Evolutionary conservation across 2,329 filamentous ascomycete genomes (phyloP).

Genomic region (Ophiostoma sp.): DNA sequence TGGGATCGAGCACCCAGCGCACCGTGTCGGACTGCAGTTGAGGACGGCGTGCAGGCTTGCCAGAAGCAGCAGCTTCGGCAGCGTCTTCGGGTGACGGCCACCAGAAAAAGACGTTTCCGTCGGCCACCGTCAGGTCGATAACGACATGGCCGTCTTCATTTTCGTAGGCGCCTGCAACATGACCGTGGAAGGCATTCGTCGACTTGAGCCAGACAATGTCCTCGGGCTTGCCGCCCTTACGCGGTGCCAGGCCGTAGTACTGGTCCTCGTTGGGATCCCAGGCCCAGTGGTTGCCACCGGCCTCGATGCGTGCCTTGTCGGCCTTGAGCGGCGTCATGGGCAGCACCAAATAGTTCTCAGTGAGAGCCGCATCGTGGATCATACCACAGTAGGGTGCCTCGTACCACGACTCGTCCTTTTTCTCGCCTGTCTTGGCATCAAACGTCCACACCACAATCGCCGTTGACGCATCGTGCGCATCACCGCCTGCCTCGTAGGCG

Average conservation of each 20-base stretch:
- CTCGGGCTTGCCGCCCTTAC: constrained; percentile 50
- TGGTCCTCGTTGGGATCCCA: constrained; percentile 57
- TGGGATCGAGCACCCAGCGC: constrained; percentile 45
- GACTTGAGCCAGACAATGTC: constrained; percentile 55
- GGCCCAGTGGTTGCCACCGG: constrained; percentile 52
- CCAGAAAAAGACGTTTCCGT: constrained; percentile 50
- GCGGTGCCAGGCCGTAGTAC: constrained; percentile 55
- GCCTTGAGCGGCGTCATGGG: constrained; percentile 52
- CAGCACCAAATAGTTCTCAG: constrained; percentile 49
- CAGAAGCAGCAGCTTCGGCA: constrained; percentile 24
- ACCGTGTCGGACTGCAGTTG: constrained; percentile 44
- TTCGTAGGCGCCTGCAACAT: constrained; percentile 51
- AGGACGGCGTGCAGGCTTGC: constrained; percentile 32
- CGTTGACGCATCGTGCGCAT: constrained; percentile 45
- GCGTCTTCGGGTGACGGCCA: constrained; percentile 41
- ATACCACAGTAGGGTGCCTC: constrained; percentile 54
- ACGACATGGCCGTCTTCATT: constrained; percentile 48
- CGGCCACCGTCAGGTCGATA: constrained; percentile 46
- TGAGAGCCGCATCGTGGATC: constrained; percentile 53
- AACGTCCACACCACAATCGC: constrained; percentile 52
- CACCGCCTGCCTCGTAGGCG: constrained; percentile 50
- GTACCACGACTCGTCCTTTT: constrained; percentile 51
- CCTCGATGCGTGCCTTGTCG: constrained; percentile 45
- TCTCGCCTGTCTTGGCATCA: constrained; percentile 42
- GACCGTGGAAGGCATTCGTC: constrained; percentile 51